These are phyloP conservation scores for Leccinum disarticulatum DNA, from an alignment of 768 basidiomycete species.

Conservation along the genomic window DNA sequence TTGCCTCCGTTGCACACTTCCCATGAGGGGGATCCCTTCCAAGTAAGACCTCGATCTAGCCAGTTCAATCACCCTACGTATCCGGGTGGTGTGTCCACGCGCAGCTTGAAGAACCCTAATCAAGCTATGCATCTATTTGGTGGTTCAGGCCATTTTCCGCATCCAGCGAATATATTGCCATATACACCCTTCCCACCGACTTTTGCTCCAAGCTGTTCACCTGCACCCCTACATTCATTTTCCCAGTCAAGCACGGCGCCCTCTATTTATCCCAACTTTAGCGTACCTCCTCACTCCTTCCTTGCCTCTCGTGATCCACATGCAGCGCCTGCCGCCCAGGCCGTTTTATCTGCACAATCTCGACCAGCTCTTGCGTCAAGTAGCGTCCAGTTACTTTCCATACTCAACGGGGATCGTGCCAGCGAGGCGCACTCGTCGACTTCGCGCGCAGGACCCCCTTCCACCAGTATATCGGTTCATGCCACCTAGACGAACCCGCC, in stretches of 20 bases:
- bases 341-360: slow-evolving; percentile 12
- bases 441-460: slow-evolving; percentile 10
- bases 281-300: slow-evolving; percentile 9
- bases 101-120: slow-evolving; percentile 14
- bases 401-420: slow-evolving; percentile 32
- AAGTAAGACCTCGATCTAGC: slow-evolving; percentile 49
- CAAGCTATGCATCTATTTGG: slow-evolving; percentile 15
- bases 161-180: slow-evolving; percentile 5
- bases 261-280: slow-evolving; percentile 17
- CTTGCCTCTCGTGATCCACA: slow-evolving; percentile 16
- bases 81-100: slow-evolving; percentile 10
- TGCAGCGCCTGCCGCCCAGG: slow-evolving; percentile 12
- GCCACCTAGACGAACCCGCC: slow-evolving; percentile 22
- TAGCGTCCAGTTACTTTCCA: slow-evolving; percentile 35
- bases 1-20: slow-evolving; percentile 1
- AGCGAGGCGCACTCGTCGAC: slow-evolving; percentile 8
- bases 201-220: slow-evolving; percentile 21
- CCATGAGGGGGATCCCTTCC: slow-evolving; percentile 36
- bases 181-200: slow-evolving; percentile 16
- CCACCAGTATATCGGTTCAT: slow-evolving; percentile 18
- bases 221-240: slow-evolving; percentile 15
- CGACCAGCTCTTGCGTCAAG: slow-evolving; percentile 22
- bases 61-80: slow-evolving; percentile 39
- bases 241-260: slow-evolving; percentile 9
- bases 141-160: slow-evolving; percentile 3